Evolutionary conservation across 352 stramenopile genomes (phyloP), one percentile per base, ranked within the genome.

Genomic region (Globisporangium cylindrosporum): DNA sequence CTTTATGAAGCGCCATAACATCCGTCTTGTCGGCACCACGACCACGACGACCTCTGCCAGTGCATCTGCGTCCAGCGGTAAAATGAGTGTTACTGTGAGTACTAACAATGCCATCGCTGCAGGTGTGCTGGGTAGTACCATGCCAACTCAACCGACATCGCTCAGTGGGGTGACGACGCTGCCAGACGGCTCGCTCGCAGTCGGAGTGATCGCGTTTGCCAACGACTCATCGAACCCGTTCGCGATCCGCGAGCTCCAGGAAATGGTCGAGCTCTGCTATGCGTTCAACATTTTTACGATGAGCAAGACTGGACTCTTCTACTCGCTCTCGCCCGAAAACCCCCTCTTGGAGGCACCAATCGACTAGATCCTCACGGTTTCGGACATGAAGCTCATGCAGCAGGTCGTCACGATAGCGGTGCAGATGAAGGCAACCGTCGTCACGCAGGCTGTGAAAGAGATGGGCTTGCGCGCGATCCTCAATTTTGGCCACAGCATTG

Each of bases 1-100:
- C 8, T 90, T 90, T 58, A 88, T 88, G 70, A 86, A 88, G 72
- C 70, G 80, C 14, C 79, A 87, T 67, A 87, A 87, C 67, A 85
- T 85, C 53, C 71, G 77, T 10, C 64, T 87, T 2, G 77, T 77
- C 9, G 77, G 69, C 46, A 64, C 68, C 27, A 68, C 72, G 4
- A 34, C 49, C 1, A 62, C 60, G 1, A 7, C 34, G 1, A 48
- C 53, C 29, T 20, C 41, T n/a, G 14, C 51, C 20, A n/a, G 10
- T 8, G 18, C 34, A 12, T 34, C 14, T 53, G 22, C 49, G 1
- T n/a, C 25, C 41, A 43, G 4, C 12, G 6, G 27, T 27, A 32
- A 15, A 38, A 6, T 12, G 14, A 12, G 20, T 46, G 15, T 22
- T 12, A 34, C 12, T 14, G n/a, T 57, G 51, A 6, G 9, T 27